Evolutionary conservation across 495 filamentous ascomycete species (phyloP), one percentile per base, ranked within the genome.

Genomic region (Talaromyces borbonicus): DNA sequence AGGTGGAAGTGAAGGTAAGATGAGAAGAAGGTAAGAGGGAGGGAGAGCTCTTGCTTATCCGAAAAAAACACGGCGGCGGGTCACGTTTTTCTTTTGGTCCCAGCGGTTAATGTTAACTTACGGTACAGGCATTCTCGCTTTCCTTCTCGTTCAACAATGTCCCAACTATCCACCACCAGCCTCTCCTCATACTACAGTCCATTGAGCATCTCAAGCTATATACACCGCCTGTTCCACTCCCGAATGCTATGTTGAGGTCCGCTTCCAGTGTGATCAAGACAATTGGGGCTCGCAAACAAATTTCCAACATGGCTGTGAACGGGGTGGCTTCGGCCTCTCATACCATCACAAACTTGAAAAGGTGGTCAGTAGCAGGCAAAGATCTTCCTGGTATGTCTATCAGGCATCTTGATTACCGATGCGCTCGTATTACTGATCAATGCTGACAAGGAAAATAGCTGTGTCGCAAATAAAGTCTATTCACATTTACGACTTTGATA

Each of bases 401-500:
- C 24, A 18, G 0, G 4, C 12, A 33, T 36, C 4, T 5, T 8
- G 19, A 1, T 18, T 36, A 18, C 32, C 16, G 19, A 38, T 38
- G 35, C 35, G 18, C 35, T 38, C 18, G 16, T 7, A 20, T 1
- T 38, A n/a, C 22, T 38, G 35, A 20, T 38, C 35, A 11, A 8
- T 11, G 35, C 35, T 38, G 19, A 38, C 35, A 5, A 36, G 11
- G 11, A n/a, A 35, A 20, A 38, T 38, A 81, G 79, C 73, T 46
- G 67, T 78, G 15, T 72, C 82, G 15, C 70, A 75, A 53, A 83
- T 97, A 56, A 85, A 78, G 57, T 60, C 77, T 5, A 79, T 99
- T 43, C 92, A 99, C 59, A 75, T 99, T 48, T 99, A 97, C 69
- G 92, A 99, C 65, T 99, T 99, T 60, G 92, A 99, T 59, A 97